phyloP scores from a whole-genome alignment of 2,329 filamentous ascomycete genomes.

The Coniochaeta ligniaria region DNA sequence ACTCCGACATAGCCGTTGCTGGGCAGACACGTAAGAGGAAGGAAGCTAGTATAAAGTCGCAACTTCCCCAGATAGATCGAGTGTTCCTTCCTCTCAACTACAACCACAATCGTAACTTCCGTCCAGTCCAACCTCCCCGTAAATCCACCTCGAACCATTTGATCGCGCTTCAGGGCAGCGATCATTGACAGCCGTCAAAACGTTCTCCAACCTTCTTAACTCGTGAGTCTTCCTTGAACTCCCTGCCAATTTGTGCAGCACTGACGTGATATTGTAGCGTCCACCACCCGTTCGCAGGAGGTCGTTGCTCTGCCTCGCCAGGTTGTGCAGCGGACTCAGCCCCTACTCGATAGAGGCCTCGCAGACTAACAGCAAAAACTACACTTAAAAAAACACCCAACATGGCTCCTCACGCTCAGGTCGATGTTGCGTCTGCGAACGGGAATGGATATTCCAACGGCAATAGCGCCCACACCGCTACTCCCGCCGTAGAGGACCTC shows the following conservation, averaged over 20 bases:
- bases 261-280: conserved; percentile 45
- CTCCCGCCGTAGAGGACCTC: conserved; percentile 45
- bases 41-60: neutral
- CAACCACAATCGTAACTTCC: neutral
- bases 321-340: conserved; percentile 71
- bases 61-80: neutral
- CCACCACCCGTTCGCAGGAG: conserved; percentile 94
- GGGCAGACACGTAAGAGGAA: neutral
- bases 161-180: conserved; percentile 53
- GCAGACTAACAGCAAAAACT: conserved; percentile 15
- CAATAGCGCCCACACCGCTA: conserved; percentile 34
- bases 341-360: conserved; percentile 45
- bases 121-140: conserved; percentile 2
- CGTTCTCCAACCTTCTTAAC: conserved; percentile 98
- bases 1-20: neutral
- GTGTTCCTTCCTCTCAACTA: neutral
- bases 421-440: conserved; percentile 48
- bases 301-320: conserved; percentile 84
- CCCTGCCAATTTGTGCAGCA: neutral
- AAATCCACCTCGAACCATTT: conserved; percentile 7
- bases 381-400: conserved; percentile 6
- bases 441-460: conserved; percentile 44
- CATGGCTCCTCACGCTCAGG: conserved; percentile 91
- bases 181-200: conserved; percentile 68
- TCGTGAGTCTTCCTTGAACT: conserved; percentile 60